phyloP scores from a whole-genome alignment of 179 eudicot species.

The Nepenthes alata region DNA sequence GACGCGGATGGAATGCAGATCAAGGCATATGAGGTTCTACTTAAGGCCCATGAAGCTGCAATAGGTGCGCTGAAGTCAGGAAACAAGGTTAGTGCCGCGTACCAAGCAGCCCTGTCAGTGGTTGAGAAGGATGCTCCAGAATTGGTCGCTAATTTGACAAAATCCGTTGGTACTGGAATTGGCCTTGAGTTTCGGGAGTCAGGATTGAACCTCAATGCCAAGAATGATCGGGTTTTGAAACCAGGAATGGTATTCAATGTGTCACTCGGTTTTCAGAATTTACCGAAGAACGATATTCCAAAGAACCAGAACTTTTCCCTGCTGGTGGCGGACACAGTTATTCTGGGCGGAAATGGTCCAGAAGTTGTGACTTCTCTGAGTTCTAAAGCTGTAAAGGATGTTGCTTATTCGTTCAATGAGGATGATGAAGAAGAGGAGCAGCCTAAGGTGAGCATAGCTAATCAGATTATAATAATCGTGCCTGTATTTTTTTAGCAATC shows the following conservation, averaged over 20 bases:
- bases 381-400: constrained; percentile 66
- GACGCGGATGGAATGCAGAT: constrained; percentile 57
- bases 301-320: constrained; percentile 60
- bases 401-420: constrained; percentile 76
- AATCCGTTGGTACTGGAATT: constrained; percentile 82
- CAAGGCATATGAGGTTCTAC: constrained; percentile 74
- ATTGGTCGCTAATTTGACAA: constrained; percentile 53
- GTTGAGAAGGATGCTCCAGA: constrained; percentile 80
- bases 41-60: constrained; percentile 88
- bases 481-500: too few relatives aligned
- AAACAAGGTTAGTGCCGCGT: constrained; percentile 40
- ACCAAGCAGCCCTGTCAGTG: constrained; percentile 52
- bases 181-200: constrained; percentile 96
- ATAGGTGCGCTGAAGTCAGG: constrained; percentile 64
- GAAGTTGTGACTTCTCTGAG: constrained; percentile 42
- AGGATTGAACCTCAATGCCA: constrained; percentile 52
- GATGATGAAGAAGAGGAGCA: constrained; percentile 53
- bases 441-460: constrained; percentile 22
- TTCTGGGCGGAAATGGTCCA: constrained; percentile 36
- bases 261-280: constrained; percentile 68
- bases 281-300: constrained; percentile 45
- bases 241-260: constrained; percentile 80
- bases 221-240: constrained; percentile 56
- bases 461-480: too few relatives aligned
- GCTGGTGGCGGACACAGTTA: constrained; percentile 69